Percentiles rank a stretch among this genome's conserved stretches.
These are phyloP conservation scores for Amanita subjunquillea DNA, from an alignment of 768 basidiomycete species.

Conservation along the genomic window DNA sequence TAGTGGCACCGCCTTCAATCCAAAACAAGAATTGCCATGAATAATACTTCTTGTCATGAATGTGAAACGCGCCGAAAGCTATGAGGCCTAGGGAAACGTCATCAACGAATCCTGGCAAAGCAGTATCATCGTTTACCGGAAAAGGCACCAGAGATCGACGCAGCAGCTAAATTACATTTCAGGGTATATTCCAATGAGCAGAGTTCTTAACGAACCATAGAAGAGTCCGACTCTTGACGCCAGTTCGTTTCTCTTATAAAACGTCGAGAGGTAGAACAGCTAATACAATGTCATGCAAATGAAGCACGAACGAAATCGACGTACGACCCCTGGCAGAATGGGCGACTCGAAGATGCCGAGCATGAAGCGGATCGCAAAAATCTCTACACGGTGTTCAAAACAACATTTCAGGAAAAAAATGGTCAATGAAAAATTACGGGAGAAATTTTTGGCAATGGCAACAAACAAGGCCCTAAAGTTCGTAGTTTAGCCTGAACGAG, in stretches of 20 bases:
- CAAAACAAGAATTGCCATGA: slow-evolving; percentile 44
- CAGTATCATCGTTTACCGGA: slow-evolving; percentile 19
- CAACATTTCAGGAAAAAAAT: not conserved
- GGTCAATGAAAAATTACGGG: slow-evolving; percentile 16
- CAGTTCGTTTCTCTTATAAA: slow-evolving; percentile 40
- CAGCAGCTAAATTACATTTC: slow-evolving; percentile 19
- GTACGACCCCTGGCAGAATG: slow-evolving; percentile 33
- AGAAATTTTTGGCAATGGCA: slow-evolving; percentile 35
- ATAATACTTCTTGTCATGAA: slow-evolving; percentile 28
- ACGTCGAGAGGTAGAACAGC: slow-evolving; percentile 41
- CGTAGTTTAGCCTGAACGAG: not conserved
- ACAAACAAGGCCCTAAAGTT: slow-evolving; percentile 30
- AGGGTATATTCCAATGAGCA: not conserved
- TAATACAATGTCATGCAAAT: not conserved
- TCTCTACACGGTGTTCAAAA: slow-evolving; percentile 16
- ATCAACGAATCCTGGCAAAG: not conserved
- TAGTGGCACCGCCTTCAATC: slow-evolving; percentile 36
- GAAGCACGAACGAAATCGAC: not conserved
- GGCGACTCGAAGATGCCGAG: slow-evolving; percentile 41
- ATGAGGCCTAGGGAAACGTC: slow-evolving; percentile 23
- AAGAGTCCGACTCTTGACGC: slow-evolving; percentile 40
- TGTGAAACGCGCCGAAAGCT: slow-evolving; percentile 43
- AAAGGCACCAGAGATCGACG: slow-evolving; percentile 37
- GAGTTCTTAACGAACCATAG: slow-evolving; percentile 23
- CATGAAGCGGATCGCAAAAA: slow-evolving; percentile 38